These are phyloP conservation scores for Fusarium xyrophilum DNA, from an alignment of 2,329 filamentous ascomycete species.

Conservation along the genomic window DNA sequence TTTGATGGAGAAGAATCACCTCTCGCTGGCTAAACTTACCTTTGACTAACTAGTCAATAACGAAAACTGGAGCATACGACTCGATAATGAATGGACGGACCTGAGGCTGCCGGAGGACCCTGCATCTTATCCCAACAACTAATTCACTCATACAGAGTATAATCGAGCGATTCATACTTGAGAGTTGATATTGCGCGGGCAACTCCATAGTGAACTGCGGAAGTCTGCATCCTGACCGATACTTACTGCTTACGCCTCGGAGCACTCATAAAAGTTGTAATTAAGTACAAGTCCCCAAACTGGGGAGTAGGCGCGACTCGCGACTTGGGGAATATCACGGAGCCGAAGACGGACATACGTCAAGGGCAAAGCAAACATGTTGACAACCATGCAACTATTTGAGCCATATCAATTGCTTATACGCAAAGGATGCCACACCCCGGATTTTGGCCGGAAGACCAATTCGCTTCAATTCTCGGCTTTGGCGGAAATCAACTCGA, in stretches of 20 bases:
- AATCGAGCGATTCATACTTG: slow-evolving; percentile 2
- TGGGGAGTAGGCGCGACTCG: slow-evolving; percentile 7
- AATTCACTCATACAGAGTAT: slow-evolving; percentile 46
- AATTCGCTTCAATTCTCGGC: slow-evolving; percentile 5
- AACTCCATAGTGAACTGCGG: background rate
- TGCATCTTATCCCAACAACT: slow-evolving; percentile 33
- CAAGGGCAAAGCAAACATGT: background rate
- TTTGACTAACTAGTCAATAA: slow-evolving; percentile 11
- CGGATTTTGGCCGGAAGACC: slow-evolving; percentile 33
- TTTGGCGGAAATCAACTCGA: background rate
- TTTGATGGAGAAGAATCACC: slow-evolving; percentile 27
- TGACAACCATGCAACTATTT: background rate
- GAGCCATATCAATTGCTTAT: slow-evolving; percentile 6
- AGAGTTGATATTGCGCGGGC: slow-evolving; percentile 15
- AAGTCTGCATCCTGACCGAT: slow-evolving; percentile 4
- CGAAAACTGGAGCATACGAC: slow-evolving; percentile 19
- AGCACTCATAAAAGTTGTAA: no score
- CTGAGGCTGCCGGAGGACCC: slow-evolving; percentile 37
- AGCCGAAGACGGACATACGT: slow-evolving; percentile 4
- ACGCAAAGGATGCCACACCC: slow-evolving; percentile 28
- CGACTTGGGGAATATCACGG: slow-evolving; percentile 14
- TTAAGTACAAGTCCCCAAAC: background rate
- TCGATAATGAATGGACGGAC: slow-evolving; percentile 24
- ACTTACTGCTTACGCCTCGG: slow-evolving; percentile 5
- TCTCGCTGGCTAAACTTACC: slow-evolving; percentile 16